Conservation (phyloP, 176 grass and related monocot genomes). For the Microstegium vimineum region DNA sequence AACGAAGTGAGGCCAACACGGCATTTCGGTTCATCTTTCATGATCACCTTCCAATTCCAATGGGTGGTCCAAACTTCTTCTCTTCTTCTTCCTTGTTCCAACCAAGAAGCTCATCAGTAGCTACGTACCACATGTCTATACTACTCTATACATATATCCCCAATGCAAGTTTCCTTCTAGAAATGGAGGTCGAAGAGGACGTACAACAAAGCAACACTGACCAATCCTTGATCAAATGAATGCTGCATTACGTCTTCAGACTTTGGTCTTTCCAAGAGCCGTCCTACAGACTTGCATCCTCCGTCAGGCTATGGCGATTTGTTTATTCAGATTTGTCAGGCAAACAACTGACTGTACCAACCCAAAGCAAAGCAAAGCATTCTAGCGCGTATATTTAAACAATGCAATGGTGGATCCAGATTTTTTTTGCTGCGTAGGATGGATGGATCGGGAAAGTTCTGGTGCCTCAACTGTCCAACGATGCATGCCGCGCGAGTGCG, state of each 20-base stretch:
- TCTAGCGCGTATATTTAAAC: neutral
- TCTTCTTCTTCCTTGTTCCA: neutral
- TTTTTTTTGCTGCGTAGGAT: slow-evolving; percentile 17
- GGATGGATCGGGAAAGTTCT: slow-evolving; percentile 44
- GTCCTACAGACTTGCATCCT: slow-evolving; percentile 21
- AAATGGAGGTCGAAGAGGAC: neutral
- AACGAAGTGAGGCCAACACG: neutral
- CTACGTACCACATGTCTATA: neutral
- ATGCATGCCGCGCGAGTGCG: neutral
- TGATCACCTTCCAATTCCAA: neutral
- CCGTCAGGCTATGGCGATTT: neutral
- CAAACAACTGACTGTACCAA: slow-evolving; percentile 18
- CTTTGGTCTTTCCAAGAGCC: slow-evolving; percentile 21
- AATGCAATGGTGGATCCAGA: slow-evolving; percentile 20
- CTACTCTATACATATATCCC: too few species aligned
- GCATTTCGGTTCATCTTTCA: slow-evolving; percentile 1
- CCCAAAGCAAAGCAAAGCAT: neutral
- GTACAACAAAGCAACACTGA: neutral
- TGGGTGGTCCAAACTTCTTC: neutral
- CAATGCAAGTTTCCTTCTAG: neutral
- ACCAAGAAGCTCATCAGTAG: neutral
- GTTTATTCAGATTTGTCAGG: slow-evolving; percentile 36
- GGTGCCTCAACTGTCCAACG: slow-evolving; percentile 20
- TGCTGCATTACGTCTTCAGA: slow-evolving; percentile 6
- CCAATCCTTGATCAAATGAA: neutral